A percentile compares a stretch with the other conserved stretches of the same genome.
These are phyloP conservation scores for Suillus decipiens DNA, from an alignment of 768 basidiomycete species.

Conservation along the genomic window DNA sequence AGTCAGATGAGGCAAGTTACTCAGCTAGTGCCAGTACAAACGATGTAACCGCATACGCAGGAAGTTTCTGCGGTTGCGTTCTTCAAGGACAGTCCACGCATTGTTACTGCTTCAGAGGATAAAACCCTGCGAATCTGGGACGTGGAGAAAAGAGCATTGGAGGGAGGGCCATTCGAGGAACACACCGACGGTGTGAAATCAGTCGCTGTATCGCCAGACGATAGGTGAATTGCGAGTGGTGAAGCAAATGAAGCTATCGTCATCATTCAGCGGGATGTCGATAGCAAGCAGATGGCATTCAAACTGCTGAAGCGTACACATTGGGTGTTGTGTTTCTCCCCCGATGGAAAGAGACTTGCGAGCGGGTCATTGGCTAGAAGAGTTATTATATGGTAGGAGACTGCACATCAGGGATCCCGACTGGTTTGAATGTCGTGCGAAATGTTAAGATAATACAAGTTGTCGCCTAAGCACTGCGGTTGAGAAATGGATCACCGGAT, in stretches of 20 bases:
- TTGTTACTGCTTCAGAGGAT: too few species aligned
- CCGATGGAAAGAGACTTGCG: background rate
- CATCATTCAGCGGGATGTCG: too few species aligned
- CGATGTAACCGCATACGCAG: background rate
- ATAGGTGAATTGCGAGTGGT: constrained; percentile 27
- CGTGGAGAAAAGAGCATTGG: too few species aligned
- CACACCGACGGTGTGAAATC: constrained; percentile 28
- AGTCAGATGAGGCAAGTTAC: background rate
- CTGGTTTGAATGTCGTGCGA: too few species aligned
- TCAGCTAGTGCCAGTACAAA: background rate
- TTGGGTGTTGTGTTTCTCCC: constrained; percentile 18
- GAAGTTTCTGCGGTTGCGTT: constrained; percentile 21
- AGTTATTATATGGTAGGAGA: background rate
- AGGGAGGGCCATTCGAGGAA: constrained; percentile 21
- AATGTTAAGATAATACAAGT: too few species aligned
- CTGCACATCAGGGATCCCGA: background rate
- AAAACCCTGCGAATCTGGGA: too few species aligned
- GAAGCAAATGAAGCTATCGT: constrained; percentile 28
- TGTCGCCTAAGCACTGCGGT: too few species aligned
- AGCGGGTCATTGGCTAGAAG: background rate
- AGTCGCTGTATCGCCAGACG: constrained; percentile 31
- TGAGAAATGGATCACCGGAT: too few species aligned
- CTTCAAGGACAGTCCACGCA: too few species aligned
- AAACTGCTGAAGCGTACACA: constrained; percentile 28
- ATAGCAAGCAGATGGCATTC: too few species aligned